Evolutionary conservation across 257 asterid species (phyloP), one percentile per base, ranked within the genome.

Genomic region (Lycium ferocissimum): DNA sequence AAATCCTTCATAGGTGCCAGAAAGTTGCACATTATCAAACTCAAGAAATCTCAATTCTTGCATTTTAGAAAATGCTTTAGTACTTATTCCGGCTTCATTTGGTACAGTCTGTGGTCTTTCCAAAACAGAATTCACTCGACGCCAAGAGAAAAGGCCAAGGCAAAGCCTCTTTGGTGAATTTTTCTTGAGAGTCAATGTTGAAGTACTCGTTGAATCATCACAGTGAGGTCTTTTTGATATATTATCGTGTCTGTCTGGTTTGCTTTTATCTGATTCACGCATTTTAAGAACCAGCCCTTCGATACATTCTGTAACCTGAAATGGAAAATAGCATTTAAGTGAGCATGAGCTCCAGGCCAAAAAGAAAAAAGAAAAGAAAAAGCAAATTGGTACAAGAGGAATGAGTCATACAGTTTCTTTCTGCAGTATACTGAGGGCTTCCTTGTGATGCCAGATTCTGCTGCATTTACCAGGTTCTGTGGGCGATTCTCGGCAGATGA

Each of bases 401-500:
- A 56, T 18, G 12, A 83, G 47, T 59, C 85, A 26, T 83, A 83
- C 85, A 70, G 67, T 70, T 51, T 69, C 70, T 54, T 17, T 69
- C 61, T 37, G 76, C 43, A 83, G 65, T 67, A 83, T 9, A n/a
- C n/a, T 35, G 26, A 56, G 65, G 53, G 80, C 80, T 70, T 83
- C 85, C 57, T 53, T 54, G 9, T 70, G 81, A 37, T 83, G 51
- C 85, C 85, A 83, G 61, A 83, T 67, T 83, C 85, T 83, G 67
- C 85, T 83, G 56, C 85, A 71, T 37, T 83, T 67, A 56, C 71
- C 70, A 53, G 81, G 81, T 51, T 83, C 66, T 14, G 3, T 43
- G 61, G 78, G 76, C 9, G 80, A 83, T 47, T 83, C 85, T 83
- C 14, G 26, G 54, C 56, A 53, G 65, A 83, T 26, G 47, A 83